phyloP scores from a whole-genome alignment of 2,329 filamentous ascomycete genomes.

The Trichoderma atroviride region DNA sequence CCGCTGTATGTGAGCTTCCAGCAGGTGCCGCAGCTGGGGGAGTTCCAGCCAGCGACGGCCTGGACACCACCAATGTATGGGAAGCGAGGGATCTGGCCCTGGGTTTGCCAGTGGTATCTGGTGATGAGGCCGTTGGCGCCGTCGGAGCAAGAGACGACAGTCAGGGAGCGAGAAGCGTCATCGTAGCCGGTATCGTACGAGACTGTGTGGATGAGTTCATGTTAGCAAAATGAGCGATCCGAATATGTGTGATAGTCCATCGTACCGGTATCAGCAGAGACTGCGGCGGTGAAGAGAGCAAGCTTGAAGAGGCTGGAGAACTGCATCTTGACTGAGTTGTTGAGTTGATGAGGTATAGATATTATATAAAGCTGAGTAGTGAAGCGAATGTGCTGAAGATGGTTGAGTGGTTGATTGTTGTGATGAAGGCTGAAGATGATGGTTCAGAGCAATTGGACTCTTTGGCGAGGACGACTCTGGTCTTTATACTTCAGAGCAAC shows the following conservation, averaged over 20 bases:
- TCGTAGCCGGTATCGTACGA: conserved; percentile 77
- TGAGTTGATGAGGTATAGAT: not conserved
- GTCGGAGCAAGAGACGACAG: conserved; percentile 66
- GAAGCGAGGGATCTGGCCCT: conserved; percentile 54
- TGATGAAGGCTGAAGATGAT: conserved; percentile 19
- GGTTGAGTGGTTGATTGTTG: not conserved
- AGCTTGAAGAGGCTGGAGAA: conserved; percentile 45
- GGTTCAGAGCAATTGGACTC: not conserved
- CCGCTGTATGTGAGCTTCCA: conserved; percentile 57
- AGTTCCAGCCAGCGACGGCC: conserved; percentile 60
- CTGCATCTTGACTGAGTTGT: conserved; percentile 47
- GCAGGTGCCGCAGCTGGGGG: conserved; percentile 60
- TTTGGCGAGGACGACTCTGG: not conserved
- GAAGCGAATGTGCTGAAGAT: not conserved
- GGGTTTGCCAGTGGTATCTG: conserved; percentile 60
- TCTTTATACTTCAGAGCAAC: conserved; percentile 11
- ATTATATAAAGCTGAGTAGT: not conserved
- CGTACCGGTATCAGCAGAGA: conserved; percentile 42
- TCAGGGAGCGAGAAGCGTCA: conserved; percentile 56
- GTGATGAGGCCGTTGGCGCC: conserved; percentile 67
- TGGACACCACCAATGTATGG: conserved; percentile 59
- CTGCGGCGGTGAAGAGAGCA: conserved; percentile 43
- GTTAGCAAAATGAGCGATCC: conserved; percentile 26
- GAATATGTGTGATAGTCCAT: not conserved
- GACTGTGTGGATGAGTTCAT: conserved; percentile 46